Evolutionary conservation across 2,329 filamentous ascomycete genomes (phyloP), one percentile per base, ranked within the genome.

Genomic region (Fusarium setosum): DNA sequence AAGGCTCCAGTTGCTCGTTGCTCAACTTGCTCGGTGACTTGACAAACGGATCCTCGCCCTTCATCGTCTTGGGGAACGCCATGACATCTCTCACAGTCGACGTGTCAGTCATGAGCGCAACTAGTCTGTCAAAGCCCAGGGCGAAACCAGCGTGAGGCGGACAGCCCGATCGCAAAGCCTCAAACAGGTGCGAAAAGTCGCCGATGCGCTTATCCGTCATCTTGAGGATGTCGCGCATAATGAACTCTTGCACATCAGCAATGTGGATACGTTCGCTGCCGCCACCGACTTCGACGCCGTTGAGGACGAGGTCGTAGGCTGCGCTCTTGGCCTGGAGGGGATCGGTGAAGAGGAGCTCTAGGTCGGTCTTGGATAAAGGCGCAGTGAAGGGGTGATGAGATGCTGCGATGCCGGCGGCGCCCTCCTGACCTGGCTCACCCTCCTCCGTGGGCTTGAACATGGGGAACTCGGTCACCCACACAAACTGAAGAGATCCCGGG

Each of bases 361-460:
- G 86, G 74, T 98, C 94, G 5, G 82, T 80, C 0, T 84, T 77
- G 0, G 88, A 88, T 32, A 92, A 88, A 0, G 96, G 96, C 0
- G 96, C 92, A 0, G 96, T 99, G 79, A 99, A 99, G 0, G 96
- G 96, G 75, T 99, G 96, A 74, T 99, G 96, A 0, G 94, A 97
- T 1, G 95, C 90, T 10, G 90, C 88, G 71, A 98, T 89, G 5
- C 94, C 94, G 1, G 94, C 88, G 1, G 83, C 77, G 17, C 94
- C 94, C 52, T 92, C 93, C 79, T 98, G 94, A 3, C 93, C 93
- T 0, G 92, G 92, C 12, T 85, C 82, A 50, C 85, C 80, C 9
- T 79, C 78, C 49, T 86, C 88, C 51, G 85, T 86, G 0, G 90
- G 92, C 1, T 93, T 94, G 80, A 99, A 99, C 71, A 99, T 88